A percentile compares a stretch with the other conserved stretches of the same genome.
Conservation (phyloP, 495 filamentous ascomycete species). For the Thozetella sp. region DNA sequence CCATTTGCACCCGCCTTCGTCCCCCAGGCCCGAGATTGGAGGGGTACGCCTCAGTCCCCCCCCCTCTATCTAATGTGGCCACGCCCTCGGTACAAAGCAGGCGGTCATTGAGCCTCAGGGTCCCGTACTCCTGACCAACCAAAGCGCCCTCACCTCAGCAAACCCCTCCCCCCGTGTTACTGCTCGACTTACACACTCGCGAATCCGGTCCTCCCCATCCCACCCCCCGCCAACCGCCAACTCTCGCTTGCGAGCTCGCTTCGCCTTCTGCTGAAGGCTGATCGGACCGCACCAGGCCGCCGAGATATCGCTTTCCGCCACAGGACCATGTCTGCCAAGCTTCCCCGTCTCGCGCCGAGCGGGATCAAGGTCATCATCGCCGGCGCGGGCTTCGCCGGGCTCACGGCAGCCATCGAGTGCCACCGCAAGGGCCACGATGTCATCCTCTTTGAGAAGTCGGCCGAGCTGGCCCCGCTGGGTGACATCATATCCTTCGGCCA, state of each 20-base stretch:
- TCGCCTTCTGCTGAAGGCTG: too few species aligned
- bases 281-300: too few species aligned
- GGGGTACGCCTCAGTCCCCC: too few species aligned
- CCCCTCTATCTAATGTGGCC: too few species aligned
- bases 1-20: background rate
- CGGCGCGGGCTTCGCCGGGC: constrained; percentile 61
- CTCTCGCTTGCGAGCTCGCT: too few species aligned
- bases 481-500: constrained; percentile 49
- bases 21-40: background rate
- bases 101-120: background rate
- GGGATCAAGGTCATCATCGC: constrained; percentile 61
- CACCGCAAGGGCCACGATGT: constrained; percentile 63
- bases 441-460: constrained; percentile 49
- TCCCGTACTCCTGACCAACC: background rate
- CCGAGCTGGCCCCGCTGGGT: constrained; percentile 38
- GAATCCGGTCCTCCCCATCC: background rate
- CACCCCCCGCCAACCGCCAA: background rate
- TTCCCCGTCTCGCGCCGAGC: constrained; percentile 21
- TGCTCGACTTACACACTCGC: background rate
- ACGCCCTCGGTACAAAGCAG: too few species aligned
- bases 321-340: constrained; percentile 16
- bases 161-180: too few species aligned
- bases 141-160: background rate
- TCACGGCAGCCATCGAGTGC: constrained; percentile 64
- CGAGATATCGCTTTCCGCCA: background rate